These are phyloP conservation scores for Aspergillus conjunctus DNA, from an alignment of 495 filamentous ascomycete species.

Conservation along the genomic window DNA sequence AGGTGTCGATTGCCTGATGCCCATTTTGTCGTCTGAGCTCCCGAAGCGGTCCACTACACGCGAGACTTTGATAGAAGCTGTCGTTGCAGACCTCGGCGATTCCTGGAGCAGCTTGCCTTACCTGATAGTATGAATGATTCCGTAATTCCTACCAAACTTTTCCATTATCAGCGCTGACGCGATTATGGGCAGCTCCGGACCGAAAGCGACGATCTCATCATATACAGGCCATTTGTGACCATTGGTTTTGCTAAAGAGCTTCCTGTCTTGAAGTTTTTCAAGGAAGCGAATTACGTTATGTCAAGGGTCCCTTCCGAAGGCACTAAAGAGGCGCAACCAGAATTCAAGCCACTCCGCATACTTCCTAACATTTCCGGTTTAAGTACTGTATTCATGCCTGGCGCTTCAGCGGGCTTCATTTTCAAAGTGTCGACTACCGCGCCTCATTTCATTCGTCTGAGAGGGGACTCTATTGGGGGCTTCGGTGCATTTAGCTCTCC, in stretches of 20 bases:
- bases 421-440: conserved; percentile 72
- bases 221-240: conserved; percentile 77
- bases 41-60: conserved; percentile 68
- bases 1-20: conserved; percentile 74
- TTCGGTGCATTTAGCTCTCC: conserved; percentile 69
- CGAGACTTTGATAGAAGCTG: conserved; percentile 72
- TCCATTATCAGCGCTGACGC: conserved; percentile 3
- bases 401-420: conserved; percentile 74
- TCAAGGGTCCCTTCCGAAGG: conserved; percentile 49
- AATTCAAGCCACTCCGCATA: conserved; percentile 56
- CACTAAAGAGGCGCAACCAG: conserved; percentile 37
- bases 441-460: conserved; percentile 73
- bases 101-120: conserved; percentile 67
- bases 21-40: conserved; percentile 71
- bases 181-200: conserved; percentile 64
- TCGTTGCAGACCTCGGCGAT: conserved; percentile 86
- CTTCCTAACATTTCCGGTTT: conserved; percentile 72
- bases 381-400: conserved; percentile 78
- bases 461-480: conserved; percentile 62
- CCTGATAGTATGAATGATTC: conserved; percentile 63
- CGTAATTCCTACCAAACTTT: background rate
- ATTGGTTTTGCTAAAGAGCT: conserved; percentile 30
- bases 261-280: conserved; percentile 68
- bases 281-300: conserved; percentile 66
- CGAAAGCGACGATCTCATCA: conserved; percentile 74